These are phyloP conservation scores for Pichia sp. DNA, from an alignment of 1,139 yeast species.

Conservation along the genomic window DNA sequence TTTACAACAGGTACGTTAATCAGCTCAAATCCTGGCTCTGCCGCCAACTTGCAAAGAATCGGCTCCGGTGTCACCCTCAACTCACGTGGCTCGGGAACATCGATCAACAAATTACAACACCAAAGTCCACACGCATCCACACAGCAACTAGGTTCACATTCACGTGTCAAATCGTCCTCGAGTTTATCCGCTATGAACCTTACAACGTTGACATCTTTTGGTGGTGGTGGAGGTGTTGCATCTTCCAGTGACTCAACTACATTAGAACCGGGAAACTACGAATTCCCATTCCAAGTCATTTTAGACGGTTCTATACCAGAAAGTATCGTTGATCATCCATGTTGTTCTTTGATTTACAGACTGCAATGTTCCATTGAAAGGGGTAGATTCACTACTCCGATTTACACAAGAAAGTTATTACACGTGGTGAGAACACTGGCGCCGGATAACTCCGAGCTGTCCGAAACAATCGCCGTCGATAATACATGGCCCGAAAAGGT, in stretches of 20 bases:
- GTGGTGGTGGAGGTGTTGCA: neutral
- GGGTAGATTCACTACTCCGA: conserved; percentile 68
- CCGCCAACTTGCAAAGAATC: conserved; percentile 28
- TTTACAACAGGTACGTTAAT: conserved; percentile 32
- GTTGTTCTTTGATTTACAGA: conserved; percentile 76
- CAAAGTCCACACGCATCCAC: conserved; percentile 14
- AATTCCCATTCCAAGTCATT: conserved; percentile 83
- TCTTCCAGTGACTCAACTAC: conserved; percentile 33
- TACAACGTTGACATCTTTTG: conserved; percentile 21
- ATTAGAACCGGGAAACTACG: conserved; percentile 77
- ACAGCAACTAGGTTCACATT: neutral
- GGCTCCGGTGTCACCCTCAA: conserved; percentile 18
- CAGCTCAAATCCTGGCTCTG: conserved; percentile 31
- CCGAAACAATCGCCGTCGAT: conserved; percentile 93
- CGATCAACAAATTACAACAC: conserved; percentile 2
- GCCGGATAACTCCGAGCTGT: conserved; percentile 81
- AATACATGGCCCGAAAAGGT: conserved; percentile 96
- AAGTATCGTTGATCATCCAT: conserved; percentile 87
- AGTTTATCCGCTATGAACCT: conserved; percentile 14
- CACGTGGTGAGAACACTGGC: conserved; percentile 88
- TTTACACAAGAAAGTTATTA: conserved; percentile 69
- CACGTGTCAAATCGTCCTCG: conserved; percentile 9
- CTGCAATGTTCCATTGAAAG: conserved; percentile 81
- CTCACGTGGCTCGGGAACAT: conserved; percentile 11
- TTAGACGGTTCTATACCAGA: conserved; percentile 87